Base-by-base conservation (phyloP, 164 flowering plant genomes). In the Umbellularia californica region DNA sequence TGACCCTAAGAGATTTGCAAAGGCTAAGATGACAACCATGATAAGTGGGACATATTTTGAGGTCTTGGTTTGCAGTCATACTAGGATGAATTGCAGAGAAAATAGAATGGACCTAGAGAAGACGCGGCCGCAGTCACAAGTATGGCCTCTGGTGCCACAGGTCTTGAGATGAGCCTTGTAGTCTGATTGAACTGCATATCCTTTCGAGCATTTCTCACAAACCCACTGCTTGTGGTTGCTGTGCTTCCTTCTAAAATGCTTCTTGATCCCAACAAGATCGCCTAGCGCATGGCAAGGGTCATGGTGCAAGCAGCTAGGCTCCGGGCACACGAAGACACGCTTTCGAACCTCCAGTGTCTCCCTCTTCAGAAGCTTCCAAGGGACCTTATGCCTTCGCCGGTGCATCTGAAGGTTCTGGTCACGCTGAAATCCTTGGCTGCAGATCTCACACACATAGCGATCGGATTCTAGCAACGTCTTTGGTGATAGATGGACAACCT, bases 341-440 rank as follows among this genome's bases (percentile, higher is more conserved):
- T 95, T 95, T 67, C 82, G 77, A 23, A 85, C 92, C 72, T 77
- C 91, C 5, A 92, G 89, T 0, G 85, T 86, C 82, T 92, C 95
- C 33, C 97, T 82, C 86, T 95, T 95, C 51, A 93, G 80, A 28
- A 95, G 85, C 85, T 95, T 95, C 99, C 99, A 95, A 1, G 97
- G 97, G 7, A 95, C 99, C 84, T 95, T 95, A 80, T 95, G 99
- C 72, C 98, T 60, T 15, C 98, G 71, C 73, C 98, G 72, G 74
- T 95, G 98, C 99, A 95, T 93, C 89, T 95, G 99, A 12, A 95
- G 87, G 83, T 95, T 95, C 78, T 95, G 99, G 79, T 95, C 98
- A 65, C 98, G 79, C 76, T 92, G 97, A 64, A 94, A 94, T 74
- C 98, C 98, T 77, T 94, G 98, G 79, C 88, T 89, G 86, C 97